These are phyloP conservation scores for Proliferodiscus dingleyae DNA, from an alignment of 2,329 filamentous ascomycete species.

Conservation along the genomic window DNA sequence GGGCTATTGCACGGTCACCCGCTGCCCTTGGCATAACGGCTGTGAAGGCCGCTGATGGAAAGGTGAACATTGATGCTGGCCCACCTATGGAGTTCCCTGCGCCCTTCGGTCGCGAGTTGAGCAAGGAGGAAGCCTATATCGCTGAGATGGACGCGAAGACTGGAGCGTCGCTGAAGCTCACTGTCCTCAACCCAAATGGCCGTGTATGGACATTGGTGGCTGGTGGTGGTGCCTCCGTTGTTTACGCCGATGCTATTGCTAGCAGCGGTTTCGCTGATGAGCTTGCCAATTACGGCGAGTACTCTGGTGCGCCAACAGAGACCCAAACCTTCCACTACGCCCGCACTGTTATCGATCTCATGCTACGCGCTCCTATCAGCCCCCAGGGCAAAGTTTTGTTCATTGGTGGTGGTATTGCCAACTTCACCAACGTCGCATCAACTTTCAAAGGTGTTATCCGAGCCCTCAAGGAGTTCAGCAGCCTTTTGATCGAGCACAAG, in stretches of 20 bases:
- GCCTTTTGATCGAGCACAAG: constrained; percentile 88
- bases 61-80: constrained; percentile 91
- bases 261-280: constrained; percentile 92
- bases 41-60: constrained; percentile 58
- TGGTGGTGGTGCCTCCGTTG: constrained; percentile 98
- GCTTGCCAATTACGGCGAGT: constrained; percentile 99
- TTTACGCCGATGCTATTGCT: constrained; percentile 98
- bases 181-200: constrained; percentile 84
- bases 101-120: constrained; percentile 96
- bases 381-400: constrained; percentile 97
- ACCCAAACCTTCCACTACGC: constrained; percentile 99
- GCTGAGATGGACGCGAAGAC: constrained; percentile 99
- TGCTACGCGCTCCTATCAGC: constrained; percentile 83
- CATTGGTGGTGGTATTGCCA: constrained; percentile 99
- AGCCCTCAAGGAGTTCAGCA: constrained; percentile 84
- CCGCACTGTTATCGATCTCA: constrained; percentile 91
- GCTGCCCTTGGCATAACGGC: constrained; percentile 79
- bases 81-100: constrained; percentile 99
- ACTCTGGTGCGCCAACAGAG: constrained; percentile 97
- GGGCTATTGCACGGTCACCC: constrained; percentile 91
- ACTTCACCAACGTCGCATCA: constrained; percentile 99
- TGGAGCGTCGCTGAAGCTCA: constrained; percentile 96
- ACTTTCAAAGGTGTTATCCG: constrained; percentile 99
- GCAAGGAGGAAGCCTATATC: constrained; percentile 99
- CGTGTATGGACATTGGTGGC: constrained; percentile 98